Conservation (phyloP, 31 red algal genomes). For the Bonnemaisonia californica region DNA sequence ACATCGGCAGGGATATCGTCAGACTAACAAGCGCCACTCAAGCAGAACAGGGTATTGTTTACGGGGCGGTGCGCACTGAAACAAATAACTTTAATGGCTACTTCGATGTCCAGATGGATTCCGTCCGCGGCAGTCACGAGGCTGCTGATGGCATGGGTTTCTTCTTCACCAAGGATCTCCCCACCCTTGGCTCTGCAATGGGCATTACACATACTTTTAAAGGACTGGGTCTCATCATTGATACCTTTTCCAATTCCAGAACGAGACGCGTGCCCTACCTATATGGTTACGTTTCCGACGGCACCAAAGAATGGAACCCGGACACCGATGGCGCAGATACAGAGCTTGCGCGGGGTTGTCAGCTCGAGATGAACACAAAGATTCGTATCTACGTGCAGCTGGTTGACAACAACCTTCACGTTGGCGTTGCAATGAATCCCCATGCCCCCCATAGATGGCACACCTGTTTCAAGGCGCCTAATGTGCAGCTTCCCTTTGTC, state of each 20-base stretch:
- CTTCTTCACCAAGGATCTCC: constrained; percentile 63
- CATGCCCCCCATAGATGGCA: constrained; percentile 58
- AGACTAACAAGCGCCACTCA: constrained; percentile 62
- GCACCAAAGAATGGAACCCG: constrained; percentile 75
- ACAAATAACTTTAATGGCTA: constrained; percentile 77
- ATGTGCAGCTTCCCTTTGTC: constrained; percentile 55
- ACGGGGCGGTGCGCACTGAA: constrained; percentile 51
- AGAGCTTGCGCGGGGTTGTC: constrained; percentile 68
- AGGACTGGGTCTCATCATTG: constrained; percentile 78
- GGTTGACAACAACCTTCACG: constrained; percentile 57
- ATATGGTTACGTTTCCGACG: constrained; percentile 80
- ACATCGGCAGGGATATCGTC: constrained; percentile 63
- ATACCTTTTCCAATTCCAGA: constrained; percentile 82
- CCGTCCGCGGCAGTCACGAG: constrained; percentile 45
- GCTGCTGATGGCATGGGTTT: constrained; percentile 86
- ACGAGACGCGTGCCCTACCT: constrained; percentile 65
- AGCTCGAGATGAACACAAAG: constrained; percentile 71
- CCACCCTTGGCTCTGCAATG: constrained; percentile 64
- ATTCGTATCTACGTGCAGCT: constrained; percentile 71
- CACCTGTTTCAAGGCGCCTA: constrained; percentile 68
- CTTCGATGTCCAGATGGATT: constrained; percentile 73
- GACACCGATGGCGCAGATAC: constrained; percentile 73
- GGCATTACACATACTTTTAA: constrained; percentile 63
- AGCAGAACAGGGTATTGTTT: constrained; percentile 69
- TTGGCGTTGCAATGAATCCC: constrained; percentile 69